Evolutionary conservation across 805 yeast genomes (phyloP).

Genomic region (Kluyveromyces lactis): DNA sequence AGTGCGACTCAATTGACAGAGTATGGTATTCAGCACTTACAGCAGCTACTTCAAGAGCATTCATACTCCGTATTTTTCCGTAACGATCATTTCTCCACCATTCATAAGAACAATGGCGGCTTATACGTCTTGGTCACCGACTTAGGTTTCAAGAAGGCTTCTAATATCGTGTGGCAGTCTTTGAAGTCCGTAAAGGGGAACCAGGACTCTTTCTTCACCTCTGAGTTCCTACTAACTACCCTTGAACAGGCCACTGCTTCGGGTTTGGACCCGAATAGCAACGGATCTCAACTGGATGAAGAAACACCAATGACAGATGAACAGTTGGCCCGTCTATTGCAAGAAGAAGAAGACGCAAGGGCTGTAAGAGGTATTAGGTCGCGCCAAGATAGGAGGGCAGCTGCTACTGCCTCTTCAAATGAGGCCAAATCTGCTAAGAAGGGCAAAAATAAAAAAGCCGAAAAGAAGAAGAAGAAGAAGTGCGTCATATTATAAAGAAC

Average conservation of each 20-base stretch:
- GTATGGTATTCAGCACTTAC: constrained; percentile 48
- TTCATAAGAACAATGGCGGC: constrained; percentile 42
- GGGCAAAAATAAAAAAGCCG: constrained; percentile 4
- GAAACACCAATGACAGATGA: constrained; percentile 28
- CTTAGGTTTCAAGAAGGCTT: constrained; percentile 42
- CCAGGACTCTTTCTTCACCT: constrained; percentile 62
- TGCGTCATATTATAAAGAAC: constrained; percentile 12
- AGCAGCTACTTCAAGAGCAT: constrained; percentile 38
- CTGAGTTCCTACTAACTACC: constrained; percentile 45
- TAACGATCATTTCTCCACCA: constrained; percentile 80
- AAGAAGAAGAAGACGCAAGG: constrained; percentile 48
- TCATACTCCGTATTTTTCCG: constrained; percentile 69
- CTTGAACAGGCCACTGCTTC: constrained; percentile 9
- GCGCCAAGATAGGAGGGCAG: constrained; percentile 4
- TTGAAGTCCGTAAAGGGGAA: constrained; percentile 58
- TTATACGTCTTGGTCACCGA: constrained; percentile 71
- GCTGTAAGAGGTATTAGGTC: constrained; percentile 39
- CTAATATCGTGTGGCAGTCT: constrained; percentile 74
- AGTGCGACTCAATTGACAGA: constrained; percentile 72
- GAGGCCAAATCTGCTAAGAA: constrained; percentile 7
- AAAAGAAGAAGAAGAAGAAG: constrained; percentile 11
- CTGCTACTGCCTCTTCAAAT: constrained; percentile 4
- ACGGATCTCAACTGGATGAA: constrained; percentile 18
- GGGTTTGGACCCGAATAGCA: background rate
- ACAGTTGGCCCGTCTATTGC: constrained; percentile 37